Base-by-base conservation (phyloP, 2,329 filamentous ascomycete species). In the Colletotrichum noveboracense region DNA sequence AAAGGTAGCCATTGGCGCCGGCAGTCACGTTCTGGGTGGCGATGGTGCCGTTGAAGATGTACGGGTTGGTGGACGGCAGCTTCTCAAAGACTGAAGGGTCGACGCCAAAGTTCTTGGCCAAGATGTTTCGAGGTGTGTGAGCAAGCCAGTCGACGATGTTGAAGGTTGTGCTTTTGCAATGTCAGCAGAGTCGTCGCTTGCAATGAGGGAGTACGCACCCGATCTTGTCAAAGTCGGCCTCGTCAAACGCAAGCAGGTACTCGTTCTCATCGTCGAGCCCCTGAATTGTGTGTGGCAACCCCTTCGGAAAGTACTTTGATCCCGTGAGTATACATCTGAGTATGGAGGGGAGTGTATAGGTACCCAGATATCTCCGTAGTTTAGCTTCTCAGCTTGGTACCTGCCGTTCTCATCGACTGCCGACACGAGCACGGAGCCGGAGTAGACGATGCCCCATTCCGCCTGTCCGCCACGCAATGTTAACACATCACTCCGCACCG, bases 101-200 rank as follows among this genome's bases (percentile, higher is more conserved):
- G 24, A 94, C 87, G 26, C 91, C 91, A 77, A 94, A 94, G 85
- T 94, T 94, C 84, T 93, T 94, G 43, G 92, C 92, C 0, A 94
- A 85, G 60, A 94, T 87, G 60, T 81, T 77, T 66, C 89, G 90
- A 0, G 93, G 93, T 0, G 92, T 94, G 80, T 94, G 92, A 0
- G 89, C 85, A 43, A 94, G 87, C 93, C 93, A 94, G 84, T 94
- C 93, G 77, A 93, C 92, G 28, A 94, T 87, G 84, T 92, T 93
- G 86, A 94, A 94, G 1, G 93, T 94, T 0, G 91, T 93, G n/a
- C 91, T 90, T 28, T 9, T n/a, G 5, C 7, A 18, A 26, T n/a
- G 7, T 68, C 26, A 73, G 48, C 48, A 36, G 10, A 32, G 3
- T 38, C 60, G 5, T 32, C 18, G 0, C 0, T 14, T 38, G 10